phyloP scores from a whole-genome alignment of 2,329 filamentous ascomycete genomes.

The Purpureocillium lavendulum region DNA sequence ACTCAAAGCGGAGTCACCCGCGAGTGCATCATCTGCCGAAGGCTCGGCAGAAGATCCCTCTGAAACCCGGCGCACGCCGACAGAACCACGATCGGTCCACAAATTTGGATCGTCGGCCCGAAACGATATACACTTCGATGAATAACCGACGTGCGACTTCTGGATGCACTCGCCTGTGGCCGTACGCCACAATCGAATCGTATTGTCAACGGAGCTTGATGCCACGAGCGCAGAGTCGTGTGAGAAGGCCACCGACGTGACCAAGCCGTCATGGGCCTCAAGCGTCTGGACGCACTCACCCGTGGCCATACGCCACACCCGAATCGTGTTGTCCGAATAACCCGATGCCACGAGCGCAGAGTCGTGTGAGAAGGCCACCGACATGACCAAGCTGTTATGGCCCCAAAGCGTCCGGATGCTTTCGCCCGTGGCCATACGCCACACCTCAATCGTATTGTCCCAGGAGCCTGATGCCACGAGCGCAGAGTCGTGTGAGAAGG shows the following conservation, averaged over 20 bases:
- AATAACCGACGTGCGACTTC: neutral
- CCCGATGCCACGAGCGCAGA: slow-evolving; percentile 2
- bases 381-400: neutral
- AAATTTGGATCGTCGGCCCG: too few relatives aligned
- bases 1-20: too few relatives aligned
- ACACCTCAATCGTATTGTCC: neutral
- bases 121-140: too few relatives aligned
- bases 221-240: slow-evolving; percentile 3
- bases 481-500: slow-evolving; percentile 5
- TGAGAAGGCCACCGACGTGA: slow-evolving; percentile 5
- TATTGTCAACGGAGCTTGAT: slow-evolving; percentile 1
- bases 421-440: neutral
- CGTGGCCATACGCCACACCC: neutral
- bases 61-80: too few relatives aligned
- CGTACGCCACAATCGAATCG: neutral
- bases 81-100: too few relatives aligned
- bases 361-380: slow-evolving; percentile 6
- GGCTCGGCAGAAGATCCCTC: too few relatives aligned
- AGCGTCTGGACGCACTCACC: slow-evolving; percentile 1
- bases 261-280: neutral
- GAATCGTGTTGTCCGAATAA: neutral
- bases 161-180: neutral
- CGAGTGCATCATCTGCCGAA: too few relatives aligned
- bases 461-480: slow-evolving; percentile 4
- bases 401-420: neutral